phyloP scores from a whole-genome alignment of 148 eudicot species.

The Fallopia convolvulus region DNA sequence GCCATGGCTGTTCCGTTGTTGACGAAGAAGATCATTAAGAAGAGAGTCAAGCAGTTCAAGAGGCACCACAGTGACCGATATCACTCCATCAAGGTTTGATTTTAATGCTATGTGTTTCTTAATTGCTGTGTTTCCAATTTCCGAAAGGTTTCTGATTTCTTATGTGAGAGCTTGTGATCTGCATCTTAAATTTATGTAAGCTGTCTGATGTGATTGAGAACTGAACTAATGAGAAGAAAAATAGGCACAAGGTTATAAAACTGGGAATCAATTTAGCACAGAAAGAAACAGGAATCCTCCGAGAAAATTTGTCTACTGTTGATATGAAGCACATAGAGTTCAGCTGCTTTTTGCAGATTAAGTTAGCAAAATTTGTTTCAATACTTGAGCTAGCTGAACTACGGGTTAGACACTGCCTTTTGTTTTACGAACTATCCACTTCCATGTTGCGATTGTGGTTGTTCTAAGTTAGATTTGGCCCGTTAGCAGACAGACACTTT shows the following conservation, averaged over 20 bases:
- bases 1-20: conserved; percentile 62
- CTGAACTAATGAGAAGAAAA: neutral
- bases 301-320: neutral
- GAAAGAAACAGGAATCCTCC: too few relatives aligned
- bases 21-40: conserved; percentile 62
- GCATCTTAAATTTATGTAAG: neutral
- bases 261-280: too few relatives aligned
- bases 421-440: too few relatives aligned
- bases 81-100: conserved; percentile 48
- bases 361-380: neutral
- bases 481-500: too few relatives aligned
- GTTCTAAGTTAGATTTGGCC: too few relatives aligned
- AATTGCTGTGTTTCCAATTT: neutral
- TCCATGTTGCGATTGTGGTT: too few relatives aligned
- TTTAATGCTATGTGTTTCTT: neutral
- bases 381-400: neutral
- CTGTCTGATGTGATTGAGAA: neutral
- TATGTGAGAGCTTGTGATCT: neutral
- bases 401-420: neutral
- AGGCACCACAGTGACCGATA: conserved; percentile 51
- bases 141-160: neutral
- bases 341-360: neutral
- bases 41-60: conserved; percentile 68
- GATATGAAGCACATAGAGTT: too few relatives aligned
- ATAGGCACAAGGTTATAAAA: too few relatives aligned